Evolutionary conservation across 2,329 filamentous ascomycete genomes (phyloP), one percentile per base, ranked within the genome.

Genomic region (Dryadomyces sulphureus): DNA sequence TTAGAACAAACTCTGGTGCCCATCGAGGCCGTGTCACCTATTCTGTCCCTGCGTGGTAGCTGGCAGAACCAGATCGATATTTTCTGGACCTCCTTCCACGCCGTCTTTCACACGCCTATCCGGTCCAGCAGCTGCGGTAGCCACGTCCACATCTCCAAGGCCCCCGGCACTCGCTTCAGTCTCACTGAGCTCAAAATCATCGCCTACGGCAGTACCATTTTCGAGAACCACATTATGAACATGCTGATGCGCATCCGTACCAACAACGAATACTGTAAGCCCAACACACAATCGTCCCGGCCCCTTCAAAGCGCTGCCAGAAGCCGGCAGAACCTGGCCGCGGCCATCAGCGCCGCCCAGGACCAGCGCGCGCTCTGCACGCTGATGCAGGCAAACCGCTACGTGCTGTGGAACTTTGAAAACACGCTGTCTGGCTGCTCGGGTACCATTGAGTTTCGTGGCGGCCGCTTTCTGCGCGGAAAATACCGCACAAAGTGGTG

Each of bases 51-150:
- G 16, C 61, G 55, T 27, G 56, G 56, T 45, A 54, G 53, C 45
- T 49, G 63, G 45, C 55, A 54, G 42, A 52, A 47, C 45, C 61
- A 59, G 53, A 56, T 65, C 48, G 56, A 58, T 48, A 60, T 63
- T 50, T 65, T 65, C 54, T 65, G 62, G 62, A 59, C 64, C 53
- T 62, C 62, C 49, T 63, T 65, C 62, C 57, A 57, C 43, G 62
- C 63, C n/a, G 60, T 64, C 53, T 65, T 65, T 49, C 58, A 59
- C 43, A 60, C 61, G 19, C 41, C 17, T 17, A 59, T 62, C 48
- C 53, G 55, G 27, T 59, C 63, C 46, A 41, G 53, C 21, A 61
- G 58, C 2, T 65, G 62, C 51, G 62, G 62, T 47, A 61, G 62
- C 41, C 62, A 65, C 52, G 60, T 65, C 48, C 62, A 65, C 53